These are phyloP conservation scores for Hypoxylon sp. DNA, from an alignment of 2,329 filamentous ascomycete genomes.

Conservation along the genomic window DNA sequence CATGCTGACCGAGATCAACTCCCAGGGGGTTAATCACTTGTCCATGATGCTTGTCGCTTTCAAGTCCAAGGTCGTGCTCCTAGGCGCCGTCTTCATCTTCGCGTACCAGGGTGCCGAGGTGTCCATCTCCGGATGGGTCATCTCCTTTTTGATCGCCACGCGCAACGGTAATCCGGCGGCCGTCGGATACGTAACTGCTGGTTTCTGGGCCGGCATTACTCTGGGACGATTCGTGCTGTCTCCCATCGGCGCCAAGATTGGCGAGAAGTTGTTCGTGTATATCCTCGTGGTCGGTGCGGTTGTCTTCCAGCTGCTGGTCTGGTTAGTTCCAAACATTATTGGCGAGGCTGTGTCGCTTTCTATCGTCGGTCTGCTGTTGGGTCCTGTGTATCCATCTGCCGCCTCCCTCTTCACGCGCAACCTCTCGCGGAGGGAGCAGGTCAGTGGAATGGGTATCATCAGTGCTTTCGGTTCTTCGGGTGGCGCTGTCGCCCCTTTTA, in stretches of 20 bases:
- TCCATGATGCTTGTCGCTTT: conserved; percentile 58
- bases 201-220: conserved; percentile 78
- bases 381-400: conserved; percentile 81
- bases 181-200: conserved; percentile 82
- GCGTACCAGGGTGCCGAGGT: conserved; percentile 88
- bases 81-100: conserved; percentile 84
- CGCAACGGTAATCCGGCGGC: conserved; percentile 73
- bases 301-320: conserved; percentile 78
- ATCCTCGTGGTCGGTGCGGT: conserved; percentile 67
- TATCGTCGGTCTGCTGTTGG: conserved; percentile 77
- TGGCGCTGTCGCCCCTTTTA: conserved; percentile 72
- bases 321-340: conserved; percentile 79
- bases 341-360: conserved; percentile 72
- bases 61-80: conserved; percentile 67
- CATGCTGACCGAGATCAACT: conserved; percentile 15
- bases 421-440: conserved; percentile 66
- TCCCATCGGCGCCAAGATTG: conserved; percentile 70
- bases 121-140: conserved; percentile 85
- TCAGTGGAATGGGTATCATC: conserved; percentile 72
- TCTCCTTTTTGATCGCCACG: conserved; percentile 80
- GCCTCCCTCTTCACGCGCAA: conserved; percentile 69
- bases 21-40: conserved; percentile 41
- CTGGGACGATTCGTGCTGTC: conserved; percentile 77
- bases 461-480: conserved; percentile 74
- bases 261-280: conserved; percentile 76